Evolutionary conservation across 208 protist genomes (phyloP).

Genomic region (Leishmania guyanensis): DNA sequence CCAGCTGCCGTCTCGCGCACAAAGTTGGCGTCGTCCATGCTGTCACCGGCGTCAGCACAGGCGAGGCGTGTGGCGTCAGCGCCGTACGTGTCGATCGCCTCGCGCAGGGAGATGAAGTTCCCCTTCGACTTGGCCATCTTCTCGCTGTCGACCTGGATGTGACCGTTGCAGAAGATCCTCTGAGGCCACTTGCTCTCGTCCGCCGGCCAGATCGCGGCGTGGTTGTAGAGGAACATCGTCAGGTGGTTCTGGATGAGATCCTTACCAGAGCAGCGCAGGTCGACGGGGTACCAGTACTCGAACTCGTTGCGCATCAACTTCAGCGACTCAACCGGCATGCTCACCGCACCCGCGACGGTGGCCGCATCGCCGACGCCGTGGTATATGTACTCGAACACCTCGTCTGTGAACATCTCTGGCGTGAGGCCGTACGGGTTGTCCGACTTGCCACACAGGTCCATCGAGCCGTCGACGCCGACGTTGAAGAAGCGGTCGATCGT

Average conservation of each 20-base stretch:
- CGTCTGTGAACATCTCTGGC: conserved; percentile 94
- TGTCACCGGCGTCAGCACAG: conserved; percentile 99
- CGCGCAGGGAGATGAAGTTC: conserved; percentile 98
- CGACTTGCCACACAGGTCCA: conserved; percentile 42
- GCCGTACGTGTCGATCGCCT: conserved; percentile 86
- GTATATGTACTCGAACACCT: conserved; percentile 96
- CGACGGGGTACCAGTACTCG: conserved; percentile 99
- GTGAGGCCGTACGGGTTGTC: conserved; percentile 86
- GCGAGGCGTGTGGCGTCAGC: conserved; percentile 96
- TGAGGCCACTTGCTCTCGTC: conserved; percentile 85
- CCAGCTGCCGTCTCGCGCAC: conserved; percentile 91
- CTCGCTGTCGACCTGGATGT: conserved; percentile 98
- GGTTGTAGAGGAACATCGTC: conserved; percentile 99
- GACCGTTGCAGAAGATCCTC: conserved; percentile 98
- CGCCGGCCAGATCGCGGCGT: conserved; percentile 97
- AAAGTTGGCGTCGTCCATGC: conserved; percentile 99
- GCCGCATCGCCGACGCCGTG: conserved; percentile 71
- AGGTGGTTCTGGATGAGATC: conserved; percentile 99
- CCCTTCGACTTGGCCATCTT: conserved; percentile 99
- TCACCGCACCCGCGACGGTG: conserved; percentile 45
- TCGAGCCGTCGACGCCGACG: conserved; percentile 55
- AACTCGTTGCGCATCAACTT: conserved; percentile 97
- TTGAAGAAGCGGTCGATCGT: conserved; percentile 99
- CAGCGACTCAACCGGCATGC: conserved; percentile 68
- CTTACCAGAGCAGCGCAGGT: conserved; percentile 99